Percentiles rank a stretch among this genome's conserved stretches.
Conservation (phyloP, 768 basidiomycete genomes). For the Lactifluus volemus region DNA sequence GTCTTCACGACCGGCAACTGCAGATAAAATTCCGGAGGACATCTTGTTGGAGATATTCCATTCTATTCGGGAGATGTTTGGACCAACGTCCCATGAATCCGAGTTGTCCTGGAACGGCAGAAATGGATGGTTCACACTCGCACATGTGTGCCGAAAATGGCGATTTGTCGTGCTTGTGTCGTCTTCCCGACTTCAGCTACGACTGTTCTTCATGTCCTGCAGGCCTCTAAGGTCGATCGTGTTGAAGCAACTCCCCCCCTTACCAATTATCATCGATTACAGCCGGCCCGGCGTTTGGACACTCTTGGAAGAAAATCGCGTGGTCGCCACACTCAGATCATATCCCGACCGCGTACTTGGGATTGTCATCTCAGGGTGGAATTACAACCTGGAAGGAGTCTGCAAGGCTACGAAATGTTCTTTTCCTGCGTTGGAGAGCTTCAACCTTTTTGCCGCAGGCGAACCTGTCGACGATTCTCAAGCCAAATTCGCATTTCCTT, state of each 20-base stretch:
- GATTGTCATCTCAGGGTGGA: neutral
- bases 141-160: slow-evolving; percentile 3
- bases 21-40: neutral
- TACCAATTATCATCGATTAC: neutral
- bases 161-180: neutral
- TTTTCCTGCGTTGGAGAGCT: neutral
- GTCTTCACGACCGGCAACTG: neutral
- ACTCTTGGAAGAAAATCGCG: neutral
- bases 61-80: neutral
- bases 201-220: neutral
- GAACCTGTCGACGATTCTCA: neutral
- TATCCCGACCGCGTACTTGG: neutral
- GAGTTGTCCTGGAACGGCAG: neutral
- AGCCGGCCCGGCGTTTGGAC: neutral
- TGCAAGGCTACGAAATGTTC: neutral
- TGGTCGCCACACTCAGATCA: neutral
- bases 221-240: neutral
- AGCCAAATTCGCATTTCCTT: neutral
- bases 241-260: neutral
- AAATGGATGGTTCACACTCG: neutral
- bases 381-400: neutral
- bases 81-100: neutral
- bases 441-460: neutral
- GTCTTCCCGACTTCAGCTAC: neutral
- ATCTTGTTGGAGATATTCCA: neutral